phyloP scores from a whole-genome alignment of 2,329 filamentous ascomycete species.

The Nothomitra cinnamomea region DNA sequence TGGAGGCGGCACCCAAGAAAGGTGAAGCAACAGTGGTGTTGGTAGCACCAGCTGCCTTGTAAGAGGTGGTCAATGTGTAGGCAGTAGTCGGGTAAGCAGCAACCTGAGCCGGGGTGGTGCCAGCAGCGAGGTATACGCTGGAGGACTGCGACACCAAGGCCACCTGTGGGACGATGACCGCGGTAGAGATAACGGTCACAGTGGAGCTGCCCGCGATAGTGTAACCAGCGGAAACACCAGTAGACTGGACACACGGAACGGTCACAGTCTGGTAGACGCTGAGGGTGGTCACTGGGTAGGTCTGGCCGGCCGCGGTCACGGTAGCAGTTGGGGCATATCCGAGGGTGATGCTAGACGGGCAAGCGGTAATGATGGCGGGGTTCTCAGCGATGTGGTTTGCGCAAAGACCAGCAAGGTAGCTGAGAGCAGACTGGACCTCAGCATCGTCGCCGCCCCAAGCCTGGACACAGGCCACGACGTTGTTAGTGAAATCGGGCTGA shows the following conservation, averaged over 20 bases:
- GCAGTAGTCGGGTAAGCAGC: not conserved
- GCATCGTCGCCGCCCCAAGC: conserved; percentile 52
- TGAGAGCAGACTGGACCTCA: conserved; percentile 52
- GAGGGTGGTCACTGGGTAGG: conserved; percentile 29
- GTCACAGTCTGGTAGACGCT: conserved; percentile 26
- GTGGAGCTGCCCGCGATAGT: not conserved
- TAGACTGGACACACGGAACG: conserved; percentile 30
- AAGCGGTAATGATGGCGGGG: conserved; percentile 68
- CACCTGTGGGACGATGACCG: conserved; percentile 30
- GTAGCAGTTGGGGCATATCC: conserved; percentile 8
- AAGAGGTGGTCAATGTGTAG: not conserved
- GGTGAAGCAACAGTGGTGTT: no score
- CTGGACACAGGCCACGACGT: conserved; percentile 66
- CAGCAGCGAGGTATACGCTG: conserved; percentile 1
- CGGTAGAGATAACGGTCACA: not conserved
- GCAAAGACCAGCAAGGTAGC: conserved; percentile 86
- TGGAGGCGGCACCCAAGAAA: no score
- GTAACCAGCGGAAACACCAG: conserved; percentile 22
- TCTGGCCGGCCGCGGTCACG: conserved; percentile 3
- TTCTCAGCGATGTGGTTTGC: conserved; percentile 56
- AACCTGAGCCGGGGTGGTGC: not conserved
- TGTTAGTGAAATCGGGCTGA: conserved; percentile 53
- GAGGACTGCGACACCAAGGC: conserved; percentile 22
- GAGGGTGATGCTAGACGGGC: conserved; percentile 45
- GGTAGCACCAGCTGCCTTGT: no score